These are phyloP conservation scores for Baorangia bicolor DNA, from an alignment of 768 basidiomycete genomes.

Conservation along the genomic window DNA sequence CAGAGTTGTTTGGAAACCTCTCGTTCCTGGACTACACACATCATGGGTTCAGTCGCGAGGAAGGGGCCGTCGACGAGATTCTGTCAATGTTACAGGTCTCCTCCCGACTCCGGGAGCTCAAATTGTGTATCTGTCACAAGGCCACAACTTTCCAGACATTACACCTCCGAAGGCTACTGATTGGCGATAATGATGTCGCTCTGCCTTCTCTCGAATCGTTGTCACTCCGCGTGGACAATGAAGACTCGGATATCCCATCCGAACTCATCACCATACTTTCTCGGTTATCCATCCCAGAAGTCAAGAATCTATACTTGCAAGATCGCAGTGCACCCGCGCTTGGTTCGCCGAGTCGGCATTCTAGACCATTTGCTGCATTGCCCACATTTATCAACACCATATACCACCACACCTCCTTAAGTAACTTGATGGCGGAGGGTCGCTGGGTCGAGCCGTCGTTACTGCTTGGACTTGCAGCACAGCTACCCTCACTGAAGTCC, in stretches of 20 bases:
- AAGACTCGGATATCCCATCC: conserved; percentile 62
- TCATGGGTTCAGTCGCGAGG: conserved; percentile 62
- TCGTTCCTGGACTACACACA: conserved; percentile 69
- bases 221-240: conserved; percentile 49
- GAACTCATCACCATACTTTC: conserved; percentile 55
- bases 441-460: conserved; percentile 27
- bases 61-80: conserved; percentile 57
- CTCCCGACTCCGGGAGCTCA: conserved; percentile 50
- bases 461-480: conserved; percentile 10
- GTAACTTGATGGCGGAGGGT: conserved; percentile 21
- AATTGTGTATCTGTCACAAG: conserved; percentile 51
- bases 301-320: conserved; percentile 47
- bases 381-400: conserved; percentile 8
- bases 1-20: conserved; percentile 60
- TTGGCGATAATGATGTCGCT: conserved; percentile 33
- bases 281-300: conserved; percentile 47
- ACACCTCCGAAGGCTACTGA: conserved; percentile 13
- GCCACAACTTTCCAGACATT: conserved; percentile 17
- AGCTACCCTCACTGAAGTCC: conserved; percentile 13
- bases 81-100: conserved; percentile 58
- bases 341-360: background rate
- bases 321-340: conserved; percentile 31
- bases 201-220: conserved; percentile 50
- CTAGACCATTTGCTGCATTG: conserved; percentile 44
- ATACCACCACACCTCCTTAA: conserved; percentile 4